Conservation (phyloP, 257 asterid species). For the Fraxinus americana region DNA sequence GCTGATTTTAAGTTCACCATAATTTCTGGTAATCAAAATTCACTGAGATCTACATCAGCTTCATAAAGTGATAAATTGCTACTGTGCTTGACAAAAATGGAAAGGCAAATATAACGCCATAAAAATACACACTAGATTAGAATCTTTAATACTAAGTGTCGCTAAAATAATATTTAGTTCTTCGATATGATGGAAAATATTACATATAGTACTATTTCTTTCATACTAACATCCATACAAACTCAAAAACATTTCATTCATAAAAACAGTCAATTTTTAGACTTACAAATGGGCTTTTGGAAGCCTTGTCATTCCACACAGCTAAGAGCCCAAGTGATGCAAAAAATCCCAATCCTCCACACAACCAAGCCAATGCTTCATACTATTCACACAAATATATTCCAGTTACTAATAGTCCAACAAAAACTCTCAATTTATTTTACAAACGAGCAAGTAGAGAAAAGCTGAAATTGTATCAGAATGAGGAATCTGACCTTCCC, state of each 20-base stretch:
- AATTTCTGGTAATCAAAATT: too few relatives aligned
- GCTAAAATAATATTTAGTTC: background rate
- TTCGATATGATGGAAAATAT: background rate
- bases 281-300: slow-evolving; percentile 85
- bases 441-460: background rate
- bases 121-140: background rate
- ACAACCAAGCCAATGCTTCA: slow-evolving; percentile 91
- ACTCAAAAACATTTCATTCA: background rate
- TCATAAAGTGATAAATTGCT: background rate
- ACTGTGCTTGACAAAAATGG: background rate
- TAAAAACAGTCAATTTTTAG: background rate
- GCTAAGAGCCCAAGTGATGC: slow-evolving; percentile 73
- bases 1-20: too few relatives aligned
- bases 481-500: slow-evolving; percentile 61
- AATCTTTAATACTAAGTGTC: background rate
- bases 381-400: slow-evolving; percentile 45
- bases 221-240: background rate
- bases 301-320: slow-evolving; percentile 93
- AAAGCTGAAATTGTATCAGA: background rate
- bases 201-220: too few relatives aligned
- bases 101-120: background rate
- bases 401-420: slow-evolving; percentile 2
- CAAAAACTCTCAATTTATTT: slow-evolving; percentile 7
- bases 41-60: too few relatives aligned
- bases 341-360: slow-evolving; percentile 79